Conservation (phyloP, 225 moss, liverwort and hornwort species). For the Takakia lepidozioides region DNA sequence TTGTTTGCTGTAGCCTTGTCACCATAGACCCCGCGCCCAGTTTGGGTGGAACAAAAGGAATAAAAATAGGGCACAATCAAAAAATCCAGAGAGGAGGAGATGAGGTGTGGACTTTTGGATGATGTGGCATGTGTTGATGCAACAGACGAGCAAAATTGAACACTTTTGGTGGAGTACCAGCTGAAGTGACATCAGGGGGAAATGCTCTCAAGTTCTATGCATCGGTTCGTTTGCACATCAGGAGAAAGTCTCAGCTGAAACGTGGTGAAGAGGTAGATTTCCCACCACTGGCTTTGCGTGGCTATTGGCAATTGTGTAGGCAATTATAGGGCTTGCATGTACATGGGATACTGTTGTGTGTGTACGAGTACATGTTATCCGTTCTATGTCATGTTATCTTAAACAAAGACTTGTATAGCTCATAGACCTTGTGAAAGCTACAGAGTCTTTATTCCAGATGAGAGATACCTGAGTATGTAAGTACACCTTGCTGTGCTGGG, state of each 20-base stretch:
- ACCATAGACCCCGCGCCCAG: too few relatives aligned
- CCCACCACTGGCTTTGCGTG: not conserved
- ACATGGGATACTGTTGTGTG: not conserved
- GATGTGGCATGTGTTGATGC: constrained; percentile 1
- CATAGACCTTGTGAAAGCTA: too few relatives aligned
- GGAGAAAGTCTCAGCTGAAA: constrained; percentile 44
- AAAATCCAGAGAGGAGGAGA: constrained; percentile 4
- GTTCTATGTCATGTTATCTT: too few relatives aligned
- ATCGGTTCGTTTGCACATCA: constrained; percentile 51
- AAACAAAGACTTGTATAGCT: too few relatives aligned
- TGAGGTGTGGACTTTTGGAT: constrained; percentile 1
- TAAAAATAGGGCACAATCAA: not conserved
- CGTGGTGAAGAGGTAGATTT: constrained; percentile 45
- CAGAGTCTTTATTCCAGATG: too few relatives aligned
- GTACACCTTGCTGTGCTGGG: constrained; percentile 3
- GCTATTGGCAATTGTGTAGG: too few relatives aligned
- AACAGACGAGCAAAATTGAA: constrained; percentile 49
- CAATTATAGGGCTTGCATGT: too few relatives aligned
- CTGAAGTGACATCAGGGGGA: constrained; percentile 62
- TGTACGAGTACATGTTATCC: too few relatives aligned
- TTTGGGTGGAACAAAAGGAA: too few relatives aligned
- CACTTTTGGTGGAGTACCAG: constrained; percentile 29
- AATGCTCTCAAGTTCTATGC: constrained; percentile 69
- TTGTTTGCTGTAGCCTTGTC: constrained; percentile 4
- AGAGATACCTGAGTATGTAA: not conserved